phyloP scores from a whole-genome alignment of 805 yeast genomes.

The Diddensiella transvaalensis region DNA sequence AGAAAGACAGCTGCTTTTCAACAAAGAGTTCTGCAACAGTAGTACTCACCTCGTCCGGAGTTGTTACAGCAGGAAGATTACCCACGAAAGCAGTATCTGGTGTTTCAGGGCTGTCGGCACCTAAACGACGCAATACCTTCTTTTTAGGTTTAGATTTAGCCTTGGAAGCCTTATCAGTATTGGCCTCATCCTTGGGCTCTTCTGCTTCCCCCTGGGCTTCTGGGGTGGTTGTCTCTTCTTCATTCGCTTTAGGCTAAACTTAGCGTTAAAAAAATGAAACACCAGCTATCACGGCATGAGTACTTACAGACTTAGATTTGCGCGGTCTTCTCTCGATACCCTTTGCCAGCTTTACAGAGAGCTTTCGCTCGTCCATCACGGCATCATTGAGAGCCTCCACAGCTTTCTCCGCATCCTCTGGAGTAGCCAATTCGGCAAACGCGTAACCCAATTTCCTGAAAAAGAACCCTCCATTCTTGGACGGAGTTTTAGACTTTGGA shows the following conservation, averaged over 20 bases:
- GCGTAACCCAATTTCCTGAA: constrained; percentile 48
- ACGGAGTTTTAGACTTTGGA: constrained; percentile 37
- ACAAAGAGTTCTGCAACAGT: too few relatives aligned
- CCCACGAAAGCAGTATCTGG: constrained; percentile 58
- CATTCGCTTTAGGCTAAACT: neutral
- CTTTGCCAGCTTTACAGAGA: constrained; percentile 35
- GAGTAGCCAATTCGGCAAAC: constrained; percentile 42
- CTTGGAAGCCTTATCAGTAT: neutral
- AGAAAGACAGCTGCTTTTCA: neutral
- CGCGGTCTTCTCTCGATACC: constrained; percentile 28
- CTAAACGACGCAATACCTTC: constrained; percentile 39
- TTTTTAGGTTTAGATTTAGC: neutral
- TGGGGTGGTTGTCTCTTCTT: neutral
- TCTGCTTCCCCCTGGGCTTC: neutral
- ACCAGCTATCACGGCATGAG: too few relatives aligned
- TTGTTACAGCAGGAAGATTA: constrained; percentile 52
- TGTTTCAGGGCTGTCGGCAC: constrained; percentile 54
- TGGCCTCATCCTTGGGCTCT: too few relatives aligned
- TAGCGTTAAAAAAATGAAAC: neutral
- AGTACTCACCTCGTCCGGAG: constrained; percentile 36
- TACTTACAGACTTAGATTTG: constrained; percentile 2
- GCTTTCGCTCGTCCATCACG: constrained; percentile 27
- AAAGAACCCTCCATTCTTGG: constrained; percentile 15
- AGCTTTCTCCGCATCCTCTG: constrained; percentile 41
- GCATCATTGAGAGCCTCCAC: constrained; percentile 38